These are phyloP conservation scores for Aegilops umbellulata DNA, from an alignment of 176 grass and related monocot species.

Conservation along the genomic window DNA sequence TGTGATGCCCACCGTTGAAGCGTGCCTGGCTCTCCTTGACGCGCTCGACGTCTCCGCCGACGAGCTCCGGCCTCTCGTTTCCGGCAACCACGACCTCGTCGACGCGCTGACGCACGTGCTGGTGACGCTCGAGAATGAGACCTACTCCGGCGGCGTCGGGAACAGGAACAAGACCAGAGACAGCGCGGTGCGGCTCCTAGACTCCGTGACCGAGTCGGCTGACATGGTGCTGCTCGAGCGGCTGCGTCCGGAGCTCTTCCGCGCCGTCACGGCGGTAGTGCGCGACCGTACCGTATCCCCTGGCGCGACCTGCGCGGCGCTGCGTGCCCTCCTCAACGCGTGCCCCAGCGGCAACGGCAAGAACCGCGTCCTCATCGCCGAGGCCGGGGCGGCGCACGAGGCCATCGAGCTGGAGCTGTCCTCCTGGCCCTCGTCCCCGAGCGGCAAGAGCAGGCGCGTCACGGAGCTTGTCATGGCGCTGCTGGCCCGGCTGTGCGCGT, in stretches of 20 bases:
- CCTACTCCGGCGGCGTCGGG: not conserved
- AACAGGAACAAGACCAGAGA: not conserved
- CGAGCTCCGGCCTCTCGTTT: not conserved
- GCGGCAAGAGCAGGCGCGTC: not conserved
- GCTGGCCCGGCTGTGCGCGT: slow-evolving; percentile 45
- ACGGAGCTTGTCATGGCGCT: slow-evolving; percentile 49
- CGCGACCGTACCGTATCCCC: slow-evolving; percentile 28
- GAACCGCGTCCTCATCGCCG: slow-evolving; percentile 27
- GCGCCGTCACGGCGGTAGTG: slow-evolving; percentile 25
- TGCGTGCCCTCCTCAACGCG: slow-evolving; percentile 21
- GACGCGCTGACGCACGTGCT: slow-evolving; percentile 35
- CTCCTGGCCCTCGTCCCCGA: not conserved
- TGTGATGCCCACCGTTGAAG: not conserved
- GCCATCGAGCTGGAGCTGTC: slow-evolving; percentile 44
- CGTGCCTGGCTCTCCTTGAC: slow-evolving; percentile 21
- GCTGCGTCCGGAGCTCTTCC: slow-evolving; percentile 33
- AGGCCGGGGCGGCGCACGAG: slow-evolving; percentile 39
- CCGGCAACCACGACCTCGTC: slow-evolving; percentile 19
- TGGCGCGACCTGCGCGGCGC: slow-evolving; percentile 28
- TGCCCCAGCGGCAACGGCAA: slow-evolving; percentile 7
- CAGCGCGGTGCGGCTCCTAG: slow-evolving; percentile 24
- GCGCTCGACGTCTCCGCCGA: slow-evolving; percentile 33
- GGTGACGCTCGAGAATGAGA: not conserved
- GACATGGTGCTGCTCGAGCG: not conserved
- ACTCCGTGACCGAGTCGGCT: not conserved